phyloP scores from a whole-genome alignment of 2,329 filamentous ascomycete genomes.

The Xylariaceae sp. region DNA sequence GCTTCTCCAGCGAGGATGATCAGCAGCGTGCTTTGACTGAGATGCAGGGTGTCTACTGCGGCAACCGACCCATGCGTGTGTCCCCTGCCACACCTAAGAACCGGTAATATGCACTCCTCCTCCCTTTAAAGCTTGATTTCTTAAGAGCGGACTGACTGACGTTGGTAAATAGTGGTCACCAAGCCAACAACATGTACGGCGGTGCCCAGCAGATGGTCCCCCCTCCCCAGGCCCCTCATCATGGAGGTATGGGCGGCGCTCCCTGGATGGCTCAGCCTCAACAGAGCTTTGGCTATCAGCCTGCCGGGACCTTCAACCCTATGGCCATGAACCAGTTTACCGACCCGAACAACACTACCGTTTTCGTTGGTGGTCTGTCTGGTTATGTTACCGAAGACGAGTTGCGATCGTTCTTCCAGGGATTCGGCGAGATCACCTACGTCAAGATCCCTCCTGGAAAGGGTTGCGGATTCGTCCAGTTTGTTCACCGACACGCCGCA shows the following conservation, averaged over 20 bases:
- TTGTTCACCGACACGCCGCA: slow-evolving; percentile 95
- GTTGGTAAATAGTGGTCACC: slow-evolving; percentile 34
- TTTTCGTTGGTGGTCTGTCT: slow-evolving; percentile 94
- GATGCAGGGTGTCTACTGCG: slow-evolving; percentile 99
- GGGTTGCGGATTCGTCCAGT: slow-evolving; percentile 98
- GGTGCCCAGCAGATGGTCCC: slow-evolving; percentile 36
- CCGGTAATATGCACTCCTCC: slow-evolving; percentile 40
- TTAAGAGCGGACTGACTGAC: slow-evolving; percentile 4
- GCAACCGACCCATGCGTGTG: slow-evolving; percentile 97
- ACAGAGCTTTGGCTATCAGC: slow-evolving; percentile 30
- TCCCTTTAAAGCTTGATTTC: background rate
- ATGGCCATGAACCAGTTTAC: slow-evolving; percentile 96
- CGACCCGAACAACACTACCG: slow-evolving; percentile 98
- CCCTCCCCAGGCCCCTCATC: slow-evolving; percentile 39
- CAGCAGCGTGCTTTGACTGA: slow-evolving; percentile 93
- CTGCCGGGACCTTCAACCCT: slow-evolving; percentile 44
- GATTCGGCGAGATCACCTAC: slow-evolving; percentile 98
- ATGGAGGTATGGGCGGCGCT: slow-evolving; percentile 34
- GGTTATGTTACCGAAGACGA: slow-evolving; percentile 99
- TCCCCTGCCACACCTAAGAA: slow-evolving; percentile 98
- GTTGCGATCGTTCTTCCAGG: slow-evolving; percentile 99
- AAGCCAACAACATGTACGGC: slow-evolving; percentile 36
- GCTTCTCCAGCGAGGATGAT: slow-evolving; percentile 91
- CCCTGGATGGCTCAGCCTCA: slow-evolving; percentile 42
- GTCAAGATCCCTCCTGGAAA: slow-evolving; percentile 99